Evolutionary conservation across 495 filamentous ascomycete species (phyloP), one percentile per base, ranked within the genome.

Genomic region (Lasiosphaeris hirsuta): DNA sequence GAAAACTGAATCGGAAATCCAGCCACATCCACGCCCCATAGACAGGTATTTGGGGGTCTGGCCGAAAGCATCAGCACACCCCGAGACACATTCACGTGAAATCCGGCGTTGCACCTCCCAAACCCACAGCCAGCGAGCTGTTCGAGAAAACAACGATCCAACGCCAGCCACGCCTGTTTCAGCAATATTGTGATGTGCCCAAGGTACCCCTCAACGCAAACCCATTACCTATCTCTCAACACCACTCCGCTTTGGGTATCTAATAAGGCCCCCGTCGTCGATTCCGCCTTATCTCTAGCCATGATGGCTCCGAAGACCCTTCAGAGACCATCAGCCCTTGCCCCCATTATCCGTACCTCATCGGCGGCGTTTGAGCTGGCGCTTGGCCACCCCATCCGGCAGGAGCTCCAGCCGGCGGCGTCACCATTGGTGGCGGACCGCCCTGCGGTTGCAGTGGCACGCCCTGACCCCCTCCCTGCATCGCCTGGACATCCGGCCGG

Each of bases 401-500:
- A 19, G 44, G 19, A 47, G 23, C 11, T 23, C 50, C 50, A 10
- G 9, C 18, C 8, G 50, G 37, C 18, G 50, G 50, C 3, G 43
- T 23, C 3, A 33, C 48, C 37, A 36, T 34, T 30, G 48, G 61
- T 47, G 62, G 41, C 10, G 60, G 56, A 7, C 60, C 57, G 6
- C 58, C 61, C 50, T 72, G 74, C n/a, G 71, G 71, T 36, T 79
- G 78, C 66, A 80, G 69, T 10, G 72, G 77, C 57, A 80, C 68
- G 14, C 65, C 65, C 68, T 70, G 4, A 23, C 72, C 72, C 18
- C 75, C 76, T 8, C 74, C 65, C 17, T 63, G 70, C 68, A 77
- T 74, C 40, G 68, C 71, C 54, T 76, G 68, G 3, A 81, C 77
- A 50, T 83, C 80, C 30, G 71, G 76, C 38, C 80, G 67, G 63